Evolutionary conservation across 2,329 filamentous ascomycete species (phyloP), one percentile per base, ranked within the genome.

Genomic region (Fusarium veterinarium): DNA sequence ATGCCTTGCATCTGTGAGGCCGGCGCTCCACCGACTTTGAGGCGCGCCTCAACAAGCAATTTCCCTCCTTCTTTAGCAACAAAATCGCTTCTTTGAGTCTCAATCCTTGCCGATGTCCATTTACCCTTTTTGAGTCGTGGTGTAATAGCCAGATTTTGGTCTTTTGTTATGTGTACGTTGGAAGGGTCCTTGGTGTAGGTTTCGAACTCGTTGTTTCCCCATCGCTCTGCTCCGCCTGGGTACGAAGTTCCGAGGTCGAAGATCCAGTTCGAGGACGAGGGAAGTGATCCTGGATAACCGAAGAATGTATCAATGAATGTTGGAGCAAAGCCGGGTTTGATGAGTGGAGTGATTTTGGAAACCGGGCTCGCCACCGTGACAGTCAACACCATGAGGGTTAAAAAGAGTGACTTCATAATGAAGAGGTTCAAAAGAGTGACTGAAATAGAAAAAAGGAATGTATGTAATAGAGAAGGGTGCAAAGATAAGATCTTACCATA

Each of bases 401-500:
- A 30, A 48, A 48, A 30, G 45, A 48, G 28, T 30, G 28, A 30
- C 45, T 48, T 30, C 45, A 48, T 48, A 9, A 6, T 48, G 19
- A 30, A 30, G 13, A n/a, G 3, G 4, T n/a, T 12, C 7, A 8
- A 48, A 30, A 7, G 19, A 48, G 45, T 30, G 19, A 48, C 28
- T n/a, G 3, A 30, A n/a, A 30, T 8, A 5, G 19, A 46, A 30
- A 46, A 10, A n/a, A 30, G 4, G 25, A n/a, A n/a, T 16, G 13
- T 48, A n/a, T n/a, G 5, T 0, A 28, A 8, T 14, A 14, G 25
- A 20, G 12, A 28, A 28, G 4, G 13, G 23, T 16, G 1, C 6
- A 46, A n/a, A 16, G 6, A 46, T 14, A 9, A 16, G 8, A 6
- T 9, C 9, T 30, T 16, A 13, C 28, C 0, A 6, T 1, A 12